Evolutionary conservation across 192 early-diverging fungal species (phyloP).

Genomic region (Allomyces arbusculus): DNA sequence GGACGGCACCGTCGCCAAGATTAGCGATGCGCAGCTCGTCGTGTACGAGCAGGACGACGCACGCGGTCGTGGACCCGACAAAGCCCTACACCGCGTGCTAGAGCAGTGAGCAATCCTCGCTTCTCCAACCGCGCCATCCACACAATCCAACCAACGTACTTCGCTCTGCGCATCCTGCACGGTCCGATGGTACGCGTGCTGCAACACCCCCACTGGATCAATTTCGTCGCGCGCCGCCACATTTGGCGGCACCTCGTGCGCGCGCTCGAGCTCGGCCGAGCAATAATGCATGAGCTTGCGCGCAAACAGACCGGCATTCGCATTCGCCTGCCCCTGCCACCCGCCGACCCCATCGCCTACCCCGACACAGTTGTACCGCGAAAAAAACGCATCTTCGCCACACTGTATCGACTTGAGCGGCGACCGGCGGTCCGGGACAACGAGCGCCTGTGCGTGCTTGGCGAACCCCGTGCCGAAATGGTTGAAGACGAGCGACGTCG

Average conservation of each 20-base stretch:
- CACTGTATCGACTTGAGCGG: constrained; percentile 18
- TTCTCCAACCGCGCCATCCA: no score
- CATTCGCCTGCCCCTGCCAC: constrained; percentile 51
- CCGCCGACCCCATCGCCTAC: constrained; percentile 94
- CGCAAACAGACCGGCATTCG: constrained; percentile 78
- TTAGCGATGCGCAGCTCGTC: constrained; percentile 88
- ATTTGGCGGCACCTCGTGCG: constrained; percentile 62
- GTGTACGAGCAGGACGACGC: constrained; percentile 60
- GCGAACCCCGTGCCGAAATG: neutral
- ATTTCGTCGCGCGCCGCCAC: constrained; percentile 60
- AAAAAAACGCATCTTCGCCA: constrained; percentile 91
- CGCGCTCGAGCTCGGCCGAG: constrained; percentile 48
- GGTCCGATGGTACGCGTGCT: constrained; percentile 54
- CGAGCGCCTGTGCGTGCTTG: neutral
- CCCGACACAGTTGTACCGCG: constrained; percentile 63
- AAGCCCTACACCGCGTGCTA: constrained; percentile 26
- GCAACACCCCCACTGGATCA: constrained; percentile 64
- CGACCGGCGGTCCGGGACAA: no score
- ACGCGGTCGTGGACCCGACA: constrained; percentile 79
- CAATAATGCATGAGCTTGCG: constrained; percentile 88
- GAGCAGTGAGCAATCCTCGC: neutral
- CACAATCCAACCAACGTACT: constrained; percentile 9
- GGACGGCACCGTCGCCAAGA: constrained; percentile 83
- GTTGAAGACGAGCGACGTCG: neutral
- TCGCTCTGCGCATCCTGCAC: constrained; percentile 45